Evolutionary conservation across 208 protist genomes (phyloP).

Genomic region (Leishmania arabica): DNA sequence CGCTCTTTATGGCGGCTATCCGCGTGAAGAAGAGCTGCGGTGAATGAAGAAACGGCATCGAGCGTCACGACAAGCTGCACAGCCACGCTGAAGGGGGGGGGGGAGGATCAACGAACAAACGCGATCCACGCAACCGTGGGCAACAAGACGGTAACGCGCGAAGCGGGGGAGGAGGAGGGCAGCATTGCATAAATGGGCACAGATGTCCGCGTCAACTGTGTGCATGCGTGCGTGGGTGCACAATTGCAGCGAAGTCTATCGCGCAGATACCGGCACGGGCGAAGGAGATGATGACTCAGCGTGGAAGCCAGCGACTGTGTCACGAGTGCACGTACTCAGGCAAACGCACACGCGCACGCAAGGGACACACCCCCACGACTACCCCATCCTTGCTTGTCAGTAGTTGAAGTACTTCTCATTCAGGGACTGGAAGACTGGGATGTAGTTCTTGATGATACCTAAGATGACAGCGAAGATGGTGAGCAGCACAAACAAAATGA

Average conservation of each 20-base stretch:
- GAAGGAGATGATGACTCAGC: background rate
- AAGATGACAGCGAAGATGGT: conserved; percentile 63
- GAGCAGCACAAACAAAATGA: conserved; percentile 62
- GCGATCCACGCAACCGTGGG: background rate
- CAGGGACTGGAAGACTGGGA: conserved; percentile 66
- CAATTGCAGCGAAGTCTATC: background rate
- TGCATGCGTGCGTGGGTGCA: background rate
- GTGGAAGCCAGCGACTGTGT: background rate
- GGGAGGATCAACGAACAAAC: background rate
- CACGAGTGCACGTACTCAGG: background rate
- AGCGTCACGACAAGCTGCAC: background rate
- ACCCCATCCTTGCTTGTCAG: conserved; percentile 14
- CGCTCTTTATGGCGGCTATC: background rate
- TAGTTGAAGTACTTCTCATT: conserved; percentile 83
- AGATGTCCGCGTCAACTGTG: background rate
- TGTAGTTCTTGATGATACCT: conserved; percentile 79
- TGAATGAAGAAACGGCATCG: background rate
- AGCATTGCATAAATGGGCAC: background rate
- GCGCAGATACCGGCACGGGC: background rate
- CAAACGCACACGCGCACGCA: background rate
- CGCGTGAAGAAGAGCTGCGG: background rate
- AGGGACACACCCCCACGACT: background rate
- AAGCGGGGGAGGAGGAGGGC: background rate
- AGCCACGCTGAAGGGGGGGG: background rate
- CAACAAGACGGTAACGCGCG: background rate